Evolutionary conservation across 495 filamentous ascomycete genomes (phyloP).

Genomic region (Amphirosellinia nigrospora): DNA sequence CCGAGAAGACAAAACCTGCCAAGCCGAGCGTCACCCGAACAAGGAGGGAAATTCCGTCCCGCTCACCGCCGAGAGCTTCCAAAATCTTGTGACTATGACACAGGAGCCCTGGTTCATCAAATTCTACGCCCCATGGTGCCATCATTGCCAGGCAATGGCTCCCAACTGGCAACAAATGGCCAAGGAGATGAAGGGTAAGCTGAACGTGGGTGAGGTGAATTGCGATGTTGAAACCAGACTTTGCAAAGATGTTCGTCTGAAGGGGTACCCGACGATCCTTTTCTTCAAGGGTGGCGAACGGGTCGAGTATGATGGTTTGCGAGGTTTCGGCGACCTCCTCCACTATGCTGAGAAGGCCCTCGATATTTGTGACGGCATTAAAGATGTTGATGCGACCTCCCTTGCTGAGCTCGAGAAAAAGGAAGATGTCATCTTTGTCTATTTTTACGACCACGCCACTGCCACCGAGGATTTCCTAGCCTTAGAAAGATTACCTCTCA

Average conservation of each 20-base stretch:
- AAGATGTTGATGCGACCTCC: conserved; percentile 74
- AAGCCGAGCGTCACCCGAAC: conserved; percentile 66
- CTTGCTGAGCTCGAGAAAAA: conserved; percentile 89
- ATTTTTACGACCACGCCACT: conserved; percentile 96
- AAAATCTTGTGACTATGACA: conserved; percentile 81
- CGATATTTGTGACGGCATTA: conserved; percentile 74
- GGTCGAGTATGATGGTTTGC: conserved; percentile 90
- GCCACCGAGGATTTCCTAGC: conserved; percentile 89
- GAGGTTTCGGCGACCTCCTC: conserved; percentile 89
- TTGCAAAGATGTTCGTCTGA: conserved; percentile 84
- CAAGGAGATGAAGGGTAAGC: conserved; percentile 81
- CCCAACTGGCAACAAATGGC: conserved; percentile 90
- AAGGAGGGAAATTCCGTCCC: conserved; percentile 72
- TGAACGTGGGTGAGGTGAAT: conserved; percentile 96
- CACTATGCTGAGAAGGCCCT: conserved; percentile 86
- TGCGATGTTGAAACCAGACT: conserved; percentile 83
- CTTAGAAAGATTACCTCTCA: conserved; percentile 82
- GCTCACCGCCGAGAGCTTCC: conserved; percentile 85
- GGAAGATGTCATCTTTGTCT: conserved; percentile 94
- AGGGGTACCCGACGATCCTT: conserved; percentile 84
- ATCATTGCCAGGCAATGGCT: conserved; percentile 89
- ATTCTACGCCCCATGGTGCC: conserved; percentile 97
- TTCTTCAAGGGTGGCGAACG: conserved; percentile 93
- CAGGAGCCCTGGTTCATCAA: conserved; percentile 98
- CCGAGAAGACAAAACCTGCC: conserved; percentile 40